Conservation (phyloP, 371 early-diverging fungal species). For the Apophysomyces trapeziformis region DNA sequence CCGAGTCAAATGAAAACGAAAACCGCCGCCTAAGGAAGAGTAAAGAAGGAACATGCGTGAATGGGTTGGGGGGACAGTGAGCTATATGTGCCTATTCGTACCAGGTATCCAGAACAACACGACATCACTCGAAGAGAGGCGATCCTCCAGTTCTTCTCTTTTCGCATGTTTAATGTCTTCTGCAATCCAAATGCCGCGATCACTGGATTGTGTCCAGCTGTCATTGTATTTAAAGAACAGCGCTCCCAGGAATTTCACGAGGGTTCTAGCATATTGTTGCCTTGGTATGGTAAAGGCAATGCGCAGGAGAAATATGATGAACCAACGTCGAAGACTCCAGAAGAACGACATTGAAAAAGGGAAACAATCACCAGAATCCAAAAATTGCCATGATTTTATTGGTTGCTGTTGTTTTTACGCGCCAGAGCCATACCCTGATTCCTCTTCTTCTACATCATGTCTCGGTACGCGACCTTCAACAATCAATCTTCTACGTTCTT, state of each 20-base stretch:
- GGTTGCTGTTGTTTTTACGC: not conserved
- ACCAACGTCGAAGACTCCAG: constrained; percentile 26
- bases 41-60: not conserved
- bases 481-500: constrained; percentile 44
- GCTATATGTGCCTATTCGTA: constrained; percentile 8
- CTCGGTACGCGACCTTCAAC: constrained; percentile 42
- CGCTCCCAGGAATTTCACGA: constrained; percentile 14
- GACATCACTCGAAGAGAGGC: constrained; percentile 33
- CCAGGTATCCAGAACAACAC: constrained; percentile 52
- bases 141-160: constrained; percentile 40
- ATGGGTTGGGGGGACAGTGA: not conserved
- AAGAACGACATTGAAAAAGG: constrained; percentile 10
- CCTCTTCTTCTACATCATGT: constrained; percentile 17
- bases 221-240: constrained; percentile 16
- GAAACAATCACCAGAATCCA: not conserved
- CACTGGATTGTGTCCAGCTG: constrained; percentile 16
- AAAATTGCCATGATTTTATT: not conserved
- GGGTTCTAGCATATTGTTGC: constrained; percentile 1
- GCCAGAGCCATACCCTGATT: constrained; percentile 8
- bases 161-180: constrained; percentile 36
- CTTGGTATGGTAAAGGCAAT: constrained; percentile 18
- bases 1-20: constrained; percentile 37
- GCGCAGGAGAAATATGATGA: constrained; percentile 19
- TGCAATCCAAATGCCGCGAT: constrained; percentile 35
- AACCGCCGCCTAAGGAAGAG: constrained; percentile 40